Evolutionary conservation across 2,329 filamentous ascomycete species (phyloP).

Genomic region (Fusarium albosuccineum): DNA sequence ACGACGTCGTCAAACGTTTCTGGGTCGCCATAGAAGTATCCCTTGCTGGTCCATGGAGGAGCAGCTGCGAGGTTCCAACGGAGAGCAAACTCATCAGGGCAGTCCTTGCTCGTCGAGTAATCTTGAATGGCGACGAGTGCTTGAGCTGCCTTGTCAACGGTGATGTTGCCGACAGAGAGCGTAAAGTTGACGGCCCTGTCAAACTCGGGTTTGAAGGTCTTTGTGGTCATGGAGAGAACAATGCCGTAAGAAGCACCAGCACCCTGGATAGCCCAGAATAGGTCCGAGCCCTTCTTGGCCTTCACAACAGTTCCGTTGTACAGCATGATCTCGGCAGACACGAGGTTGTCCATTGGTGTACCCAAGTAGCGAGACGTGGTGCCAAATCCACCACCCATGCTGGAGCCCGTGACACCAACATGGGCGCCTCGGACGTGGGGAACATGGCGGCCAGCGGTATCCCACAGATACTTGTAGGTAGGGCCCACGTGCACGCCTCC

Average conservation of each 20-base stretch:
- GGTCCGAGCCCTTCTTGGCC: conserved; percentile 33
- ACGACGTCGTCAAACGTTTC: conserved; percentile 34
- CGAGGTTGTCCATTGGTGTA: conserved; percentile 41
- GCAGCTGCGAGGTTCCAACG: conserved; percentile 36
- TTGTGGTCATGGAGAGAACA: conserved; percentile 40
- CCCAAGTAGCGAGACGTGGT: conserved; percentile 36
- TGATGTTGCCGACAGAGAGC: conserved; percentile 29
- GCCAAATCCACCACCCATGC: conserved; percentile 42
- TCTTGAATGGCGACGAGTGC: conserved; percentile 43
- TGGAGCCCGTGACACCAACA: conserved; percentile 41
- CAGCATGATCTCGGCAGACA: conserved; percentile 42
- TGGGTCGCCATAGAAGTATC: conserved; percentile 46
- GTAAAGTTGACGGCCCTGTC: conserved; percentile 41
- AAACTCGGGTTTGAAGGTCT: conserved; percentile 41
- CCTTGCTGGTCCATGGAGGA: conserved; percentile 28
- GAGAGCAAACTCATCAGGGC: conserved; percentile 41
- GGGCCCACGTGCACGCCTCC: conserved; percentile 44
- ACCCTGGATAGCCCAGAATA: conserved; percentile 43
- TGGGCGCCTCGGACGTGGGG: conserved; percentile 43
- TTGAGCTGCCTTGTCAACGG: conserved; percentile 27
- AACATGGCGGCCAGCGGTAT: conserved; percentile 41
- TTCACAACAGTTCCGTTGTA: conserved; percentile 45
- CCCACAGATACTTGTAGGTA: conserved; percentile 42
- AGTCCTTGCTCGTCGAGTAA: conserved; percentile 23
- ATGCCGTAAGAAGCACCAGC: conserved; percentile 43